Evolutionary conservation across 352 stramenopile genomes (phyloP), one percentile per base, ranked within the genome.

Genomic region (Aphanomyces astaci): DNA sequence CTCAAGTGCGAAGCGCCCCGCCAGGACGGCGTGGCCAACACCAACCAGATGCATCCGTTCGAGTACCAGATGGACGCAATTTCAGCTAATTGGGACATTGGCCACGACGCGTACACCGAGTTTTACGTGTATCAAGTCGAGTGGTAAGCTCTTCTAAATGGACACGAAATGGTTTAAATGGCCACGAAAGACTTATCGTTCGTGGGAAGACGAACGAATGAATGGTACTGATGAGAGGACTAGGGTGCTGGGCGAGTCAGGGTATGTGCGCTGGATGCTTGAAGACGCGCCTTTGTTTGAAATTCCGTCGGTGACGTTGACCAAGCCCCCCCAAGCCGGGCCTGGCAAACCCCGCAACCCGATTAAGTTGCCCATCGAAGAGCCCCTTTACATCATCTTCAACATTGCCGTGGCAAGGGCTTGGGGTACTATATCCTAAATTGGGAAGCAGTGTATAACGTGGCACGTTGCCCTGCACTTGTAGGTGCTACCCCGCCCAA

Each of bases 361-460:
- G 2, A 69, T 76, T 22, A 90, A 88, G 55, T 65, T 88, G 24
- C 86, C 87, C 80, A 56, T 90, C 11, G 81, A 92, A 53, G 94
- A 98, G 72, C 94, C 94, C 4, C 96, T 95, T 79, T 97, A 96
- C 70, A 57, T 98, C 25, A 85, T 98, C 45, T 78, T 98, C 52
- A 98, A 98, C 78, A 95, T 96, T 9, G 92, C 92, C 3, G 75
- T 98, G 19, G 96, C 88, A 5, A 82, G 76, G 15, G 84, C 89
- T 25, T 98, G 94, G 94, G 89, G 79, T 62, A 55, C 48, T 25
- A 63, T 4, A 30, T 19, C 19, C 11, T 48, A 11, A 11, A 11
- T 48, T 48, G 40, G 19, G 40, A 48, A 11, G 19, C 40, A 48
- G 11, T 48, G 11, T 17, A 48, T 19, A 11, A 11, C 40, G 11